Percentiles rank a stretch among this genome's conserved stretches.
Evolutionary conservation across 202 grass and related monocot species (phyloP).

Genomic region (Musa balbisiana): DNA sequence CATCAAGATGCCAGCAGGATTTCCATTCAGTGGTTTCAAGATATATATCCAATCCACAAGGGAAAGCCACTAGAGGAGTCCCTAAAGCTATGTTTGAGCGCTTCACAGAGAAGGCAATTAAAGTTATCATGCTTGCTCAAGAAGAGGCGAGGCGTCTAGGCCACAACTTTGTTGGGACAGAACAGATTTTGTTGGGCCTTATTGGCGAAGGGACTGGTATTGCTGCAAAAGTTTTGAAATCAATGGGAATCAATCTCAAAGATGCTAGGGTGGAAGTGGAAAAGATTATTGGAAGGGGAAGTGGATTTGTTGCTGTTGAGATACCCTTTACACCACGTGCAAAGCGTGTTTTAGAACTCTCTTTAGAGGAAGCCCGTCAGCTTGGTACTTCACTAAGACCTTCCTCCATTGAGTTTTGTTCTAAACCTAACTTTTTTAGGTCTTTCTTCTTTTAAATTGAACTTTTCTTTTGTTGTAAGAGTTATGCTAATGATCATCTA

Average conservation of each 20-base stretch:
- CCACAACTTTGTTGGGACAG: constrained; percentile 91
- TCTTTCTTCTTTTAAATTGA: background rate
- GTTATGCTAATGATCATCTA: background rate
- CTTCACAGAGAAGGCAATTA: constrained; percentile 87
- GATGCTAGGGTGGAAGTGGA: constrained; percentile 89
- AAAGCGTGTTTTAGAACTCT: constrained; percentile 77
- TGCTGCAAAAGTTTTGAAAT: constrained; percentile 90
- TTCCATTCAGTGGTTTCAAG: constrained; percentile 42
- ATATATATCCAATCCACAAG: constrained; percentile 38
- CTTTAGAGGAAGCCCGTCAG: constrained; percentile 84
- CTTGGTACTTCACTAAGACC: constrained; percentile 40
- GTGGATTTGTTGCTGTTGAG: constrained; percentile 92
- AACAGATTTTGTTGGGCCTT: constrained; percentile 83
- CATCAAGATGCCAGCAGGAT: constrained; percentile 37
- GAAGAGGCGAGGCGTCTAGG: constrained; percentile 85
- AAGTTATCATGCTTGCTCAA: constrained; percentile 97
- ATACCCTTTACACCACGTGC: constrained; percentile 95
- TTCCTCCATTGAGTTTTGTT: background rate
- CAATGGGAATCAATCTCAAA: constrained; percentile 92
- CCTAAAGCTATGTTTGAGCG: constrained; percentile 66
- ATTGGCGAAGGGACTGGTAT: constrained; percentile 88
- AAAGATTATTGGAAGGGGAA: constrained; percentile 86
- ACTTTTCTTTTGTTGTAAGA: background rate
- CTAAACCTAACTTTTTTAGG: background rate
- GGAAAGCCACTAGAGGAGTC: constrained; percentile 35